These are phyloP conservation scores for Colletotrichum incanum DNA, from an alignment of 2,329 filamentous ascomycete species.

Conservation along the genomic window DNA sequence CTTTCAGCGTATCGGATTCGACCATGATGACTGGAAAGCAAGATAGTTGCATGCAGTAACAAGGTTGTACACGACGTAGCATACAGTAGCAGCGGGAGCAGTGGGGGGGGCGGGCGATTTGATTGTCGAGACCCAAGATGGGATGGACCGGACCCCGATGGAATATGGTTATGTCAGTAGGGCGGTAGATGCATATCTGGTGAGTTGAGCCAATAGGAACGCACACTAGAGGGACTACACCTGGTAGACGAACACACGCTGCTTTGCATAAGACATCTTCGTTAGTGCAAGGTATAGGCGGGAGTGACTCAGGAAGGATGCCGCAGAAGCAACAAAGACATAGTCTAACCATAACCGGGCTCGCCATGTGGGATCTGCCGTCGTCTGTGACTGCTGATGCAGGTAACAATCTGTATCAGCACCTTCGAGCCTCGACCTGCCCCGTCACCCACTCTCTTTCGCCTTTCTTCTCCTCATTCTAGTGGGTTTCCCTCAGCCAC, in stretches of 20 bases:
- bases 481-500: background rate
- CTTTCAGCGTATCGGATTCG: slow-evolving; percentile 11
- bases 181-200: background rate
- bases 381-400: slow-evolving; percentile 13
- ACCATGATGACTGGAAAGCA: background rate
- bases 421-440: background rate
- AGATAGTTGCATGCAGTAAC: slow-evolving; percentile 23
- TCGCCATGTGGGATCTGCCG: slow-evolving; percentile 19
- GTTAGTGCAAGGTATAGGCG: slow-evolving; percentile 4
- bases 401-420: slow-evolving; percentile 1
- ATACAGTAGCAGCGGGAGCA: background rate
- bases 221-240: too few species aligned
- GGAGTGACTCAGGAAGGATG: slow-evolving; percentile 6
- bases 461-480: background rate
- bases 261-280: background rate
- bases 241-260: background rate
- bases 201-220: background rate
- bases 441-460: background rate
- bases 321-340: slow-evolving; percentile 8
- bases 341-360: slow-evolving; percentile 5
- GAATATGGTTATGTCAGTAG: background rate
- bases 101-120: slow-evolving; percentile 6
- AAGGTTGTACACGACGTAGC: slow-evolving; percentile 10
- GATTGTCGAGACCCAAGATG: slow-evolving; percentile 11
- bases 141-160: background rate